Base-by-base conservation (phyloP, 2,329 filamentous ascomycete species). In the Talaromyces rugulosus region DNA sequence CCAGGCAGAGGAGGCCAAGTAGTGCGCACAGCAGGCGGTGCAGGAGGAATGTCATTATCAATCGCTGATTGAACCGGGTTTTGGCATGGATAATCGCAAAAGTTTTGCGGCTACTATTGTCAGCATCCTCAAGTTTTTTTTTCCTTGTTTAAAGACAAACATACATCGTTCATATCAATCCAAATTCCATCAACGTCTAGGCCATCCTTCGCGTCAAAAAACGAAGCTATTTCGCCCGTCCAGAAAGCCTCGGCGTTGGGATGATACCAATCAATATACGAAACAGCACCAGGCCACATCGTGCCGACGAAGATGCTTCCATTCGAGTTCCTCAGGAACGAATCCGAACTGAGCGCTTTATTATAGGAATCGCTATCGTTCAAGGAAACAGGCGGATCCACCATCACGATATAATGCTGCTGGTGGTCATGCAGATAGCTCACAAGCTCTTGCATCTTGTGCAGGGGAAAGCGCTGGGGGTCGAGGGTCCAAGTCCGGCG, bases 261-360 rank as follows among this genome's bases (percentile, higher is more conserved):
- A 27, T 87, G 78, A 69, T 92, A 91, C 90, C 90, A 94, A 72
- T 94, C 91, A 0, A 89, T 88, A 74, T 87, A 92, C 6, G 84
- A 88, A 0, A 87, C 85, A 11, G 86, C 83, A 51, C 90, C 90
- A 2, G 90, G 88, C 90, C 90, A 94, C 33, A 93, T 90, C 14
- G 91, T 88, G 14, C 75, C 85, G 62, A 82, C 68, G 64, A 82
- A 83, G 27, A 83, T 71, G n/a, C 78, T 78, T 12, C 81, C 88
- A 66, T 91, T 87, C 33, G 68, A 64, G 4, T 70, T 68, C 55
- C 82, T 81, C 30, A 85, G 69, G 71, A 87, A 86, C 9, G 84
- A 72, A 14, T 78, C 82, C 16, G 83, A 76, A 6, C 83, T 81
- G 1, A 85, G 73, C 0, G 89, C 90, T 16, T 84, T 81, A 57